phyloP scores from a whole-genome alignment of 1,139 yeast genomes.

The Geotrichum klebahnii region DNA sequence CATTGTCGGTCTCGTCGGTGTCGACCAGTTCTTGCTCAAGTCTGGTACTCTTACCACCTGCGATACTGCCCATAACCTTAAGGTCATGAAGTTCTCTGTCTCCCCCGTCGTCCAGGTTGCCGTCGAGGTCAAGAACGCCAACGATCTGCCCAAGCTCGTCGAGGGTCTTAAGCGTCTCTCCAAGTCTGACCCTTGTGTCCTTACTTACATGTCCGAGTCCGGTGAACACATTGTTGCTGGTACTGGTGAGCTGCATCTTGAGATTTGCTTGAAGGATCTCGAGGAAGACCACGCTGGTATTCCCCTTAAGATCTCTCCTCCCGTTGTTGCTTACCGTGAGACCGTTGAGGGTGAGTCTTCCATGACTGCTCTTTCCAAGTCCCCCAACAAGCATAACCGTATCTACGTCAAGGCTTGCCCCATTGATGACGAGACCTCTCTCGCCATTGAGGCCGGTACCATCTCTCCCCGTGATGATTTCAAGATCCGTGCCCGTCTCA shows the following conservation, averaged over 20 bases:
- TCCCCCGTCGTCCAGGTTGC: slow-evolving; percentile 99
- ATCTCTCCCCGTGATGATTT: slow-evolving; percentile 95
- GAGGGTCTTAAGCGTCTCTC: slow-evolving; percentile 99
- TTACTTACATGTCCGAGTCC: slow-evolving; percentile 78
- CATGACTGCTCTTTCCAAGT: slow-evolving; percentile 94
- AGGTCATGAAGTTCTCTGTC: slow-evolving; percentile 99
- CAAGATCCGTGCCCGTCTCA: slow-evolving; percentile 97
- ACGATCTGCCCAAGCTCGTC: slow-evolving; percentile 98
- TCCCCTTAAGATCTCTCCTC: slow-evolving; percentile 96
- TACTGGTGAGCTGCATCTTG: slow-evolving; percentile 99
- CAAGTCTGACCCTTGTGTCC: slow-evolving; percentile 98
- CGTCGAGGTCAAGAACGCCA: slow-evolving; percentile 98
- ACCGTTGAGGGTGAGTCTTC: slow-evolving; percentile 91
- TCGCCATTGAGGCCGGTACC: slow-evolving; percentile 89
- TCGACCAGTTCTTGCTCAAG: slow-evolving; percentile 98
- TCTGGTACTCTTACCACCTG: slow-evolving; percentile 98
- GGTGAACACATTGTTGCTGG: slow-evolving; percentile 99
- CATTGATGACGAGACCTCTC: slow-evolving; percentile 84
- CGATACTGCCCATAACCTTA: slow-evolving; percentile 97
- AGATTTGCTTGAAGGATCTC: slow-evolving; percentile 92
- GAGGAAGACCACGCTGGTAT: slow-evolving; percentile 99
- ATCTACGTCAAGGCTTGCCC: slow-evolving; percentile 97
- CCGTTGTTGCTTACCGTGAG: slow-evolving; percentile 98
- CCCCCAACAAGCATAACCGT: slow-evolving; percentile 99
- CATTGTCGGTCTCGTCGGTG: slow-evolving; percentile 99